Percentiles rank a stretch among this genome's conserved stretches.
phyloP scores from a whole-genome alignment of 2,329 filamentous ascomycete genomes.

The Beauveria australis region DNA sequence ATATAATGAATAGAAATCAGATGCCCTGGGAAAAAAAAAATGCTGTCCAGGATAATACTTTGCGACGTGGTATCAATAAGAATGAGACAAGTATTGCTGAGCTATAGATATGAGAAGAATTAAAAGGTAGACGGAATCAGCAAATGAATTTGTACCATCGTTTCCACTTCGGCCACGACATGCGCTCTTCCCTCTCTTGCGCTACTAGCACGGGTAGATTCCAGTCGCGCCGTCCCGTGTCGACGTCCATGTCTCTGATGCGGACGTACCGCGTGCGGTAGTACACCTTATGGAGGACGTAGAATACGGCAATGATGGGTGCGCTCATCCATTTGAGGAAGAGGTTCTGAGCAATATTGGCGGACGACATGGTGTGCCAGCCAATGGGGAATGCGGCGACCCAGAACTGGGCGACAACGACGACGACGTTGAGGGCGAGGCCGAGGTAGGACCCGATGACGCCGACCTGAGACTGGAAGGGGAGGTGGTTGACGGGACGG shows the following conservation, averaged over 20 bases:
- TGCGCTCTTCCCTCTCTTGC: conserved; percentile 70
- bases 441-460: conserved; percentile 74
- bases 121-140: conserved; percentile 24
- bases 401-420: conserved; percentile 83
- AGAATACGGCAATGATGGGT: conserved; percentile 61
- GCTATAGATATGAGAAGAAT: neutral
- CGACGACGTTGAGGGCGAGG: conserved; percentile 63
- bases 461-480: conserved; percentile 74
- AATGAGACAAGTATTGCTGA: too few relatives aligned
- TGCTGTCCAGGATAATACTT: too few relatives aligned
- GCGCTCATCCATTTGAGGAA: conserved; percentile 66
- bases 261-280: conserved; percentile 61
- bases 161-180: conserved; percentile 69
- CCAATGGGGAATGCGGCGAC: conserved; percentile 69
- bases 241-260: conserved; percentile 71
- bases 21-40: too few relatives aligned
- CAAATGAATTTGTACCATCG: conserved; percentile 66
- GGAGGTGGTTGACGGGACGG: conserved; percentile 65
- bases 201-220: conserved; percentile 71
- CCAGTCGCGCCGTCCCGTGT: conserved; percentile 77
- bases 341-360: conserved; percentile 52
- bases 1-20: too few relatives aligned
- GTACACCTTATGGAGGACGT: conserved; percentile 66
- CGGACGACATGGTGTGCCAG: conserved; percentile 35
- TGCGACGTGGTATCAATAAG: too few relatives aligned